These are phyloP conservation scores for Didymella lethalis DNA, from an alignment of 2,329 filamentous ascomycete genomes.

Conservation along the genomic window DNA sequence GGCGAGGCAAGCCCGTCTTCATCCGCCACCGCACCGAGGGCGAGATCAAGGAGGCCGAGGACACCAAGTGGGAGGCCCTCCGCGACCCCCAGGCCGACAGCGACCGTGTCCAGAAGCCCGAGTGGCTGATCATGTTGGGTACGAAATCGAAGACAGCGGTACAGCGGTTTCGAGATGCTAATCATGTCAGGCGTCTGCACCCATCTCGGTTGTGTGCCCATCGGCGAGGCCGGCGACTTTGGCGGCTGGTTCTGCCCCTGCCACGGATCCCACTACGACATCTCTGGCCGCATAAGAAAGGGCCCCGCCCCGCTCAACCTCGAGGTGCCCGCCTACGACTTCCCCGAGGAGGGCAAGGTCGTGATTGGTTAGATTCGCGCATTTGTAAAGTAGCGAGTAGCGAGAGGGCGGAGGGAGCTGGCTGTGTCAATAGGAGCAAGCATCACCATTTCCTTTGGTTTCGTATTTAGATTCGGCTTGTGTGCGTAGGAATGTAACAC, in stretches of 20 bases:
- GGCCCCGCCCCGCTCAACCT: slow-evolving; percentile 97
- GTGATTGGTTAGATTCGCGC: slow-evolving; percentile 79
- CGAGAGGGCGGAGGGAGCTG: slow-evolving; percentile 16
- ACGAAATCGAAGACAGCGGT: slow-evolving; percentile 38
- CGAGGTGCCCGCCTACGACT: slow-evolving; percentile 91
- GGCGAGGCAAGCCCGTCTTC: slow-evolving; percentile 99
- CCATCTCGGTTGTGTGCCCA: slow-evolving; percentile 98
- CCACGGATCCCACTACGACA: slow-evolving; percentile 99
- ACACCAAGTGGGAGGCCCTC: slow-evolving; percentile 80
- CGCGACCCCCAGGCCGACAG: slow-evolving; percentile 91
- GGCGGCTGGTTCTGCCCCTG: slow-evolving; percentile 99
- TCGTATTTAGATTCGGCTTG: slow-evolving; percentile 45
- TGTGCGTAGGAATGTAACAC: slow-evolving; percentile 51
- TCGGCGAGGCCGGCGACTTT: slow-evolving; percentile 96
- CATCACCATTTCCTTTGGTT: slow-evolving; percentile 44
- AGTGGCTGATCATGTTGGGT: slow-evolving; percentile 99
- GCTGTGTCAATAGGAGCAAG: slow-evolving; percentile 49
- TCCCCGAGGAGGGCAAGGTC: slow-evolving; percentile 87
- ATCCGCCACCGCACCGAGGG: slow-evolving; percentile 94
- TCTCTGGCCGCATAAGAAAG: slow-evolving; percentile 97
- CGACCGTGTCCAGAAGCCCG: slow-evolving; percentile 96
- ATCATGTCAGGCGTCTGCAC: slow-evolving; percentile 85
- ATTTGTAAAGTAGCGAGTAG: slow-evolving; percentile 37
- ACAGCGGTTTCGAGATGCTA: slow-evolving; percentile 24
- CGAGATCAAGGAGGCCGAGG: slow-evolving; percentile 96